Base-by-base conservation (phyloP, 78 protist species). In the Tieghemostelium lacteum region DNA sequence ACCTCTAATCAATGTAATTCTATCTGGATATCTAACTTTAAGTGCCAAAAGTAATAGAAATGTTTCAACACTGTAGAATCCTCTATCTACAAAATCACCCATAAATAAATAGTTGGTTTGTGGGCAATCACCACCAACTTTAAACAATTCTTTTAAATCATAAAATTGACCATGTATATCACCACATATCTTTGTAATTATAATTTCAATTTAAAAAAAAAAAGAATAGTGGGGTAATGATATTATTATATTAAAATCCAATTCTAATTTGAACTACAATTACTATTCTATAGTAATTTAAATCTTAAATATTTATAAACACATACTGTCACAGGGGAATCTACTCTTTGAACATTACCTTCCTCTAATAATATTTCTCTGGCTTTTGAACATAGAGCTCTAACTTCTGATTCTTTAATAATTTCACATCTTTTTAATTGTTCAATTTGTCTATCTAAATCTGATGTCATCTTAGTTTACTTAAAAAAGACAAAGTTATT, bases 61-160 rank as follows among this genome's bases (percentile, higher is more conserved):
- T 1, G 99, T 97, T 87, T 99, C 99, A 33, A 98, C 99, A 49
- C 96, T 86, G 94, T 96, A 97, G 69, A 92, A 98, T 70, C 99
- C 99, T 19, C 99, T 96, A 55, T 99, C 99, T 26, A 99, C 99
- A 69, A 98, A 99, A 92, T 99, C 99, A 19, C 99, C 99, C 97
- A 98, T 94, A 85, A 99, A 99, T 16, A 98, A 60, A 72, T 98
- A 99, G 83, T 98, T 98, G 12, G 99, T 96, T 71, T 96, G 97
- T 29, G 99, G 99, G 62, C 92, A 63, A 29, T 97, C 96, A 7
- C 99, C 99, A 0, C 99, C 99, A 8, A 97, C 97, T 50, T 95
- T 88, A 94, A 99, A 98, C 8, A 99, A 94, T 75, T 98, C 99
- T 72, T 80, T 77, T 45, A 99, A 94, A 69, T 99, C 99, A 86